These are phyloP conservation scores for Globisporangium perplexum DNA, from an alignment of 352 stramenopile genomes.

Conservation along the genomic window DNA sequence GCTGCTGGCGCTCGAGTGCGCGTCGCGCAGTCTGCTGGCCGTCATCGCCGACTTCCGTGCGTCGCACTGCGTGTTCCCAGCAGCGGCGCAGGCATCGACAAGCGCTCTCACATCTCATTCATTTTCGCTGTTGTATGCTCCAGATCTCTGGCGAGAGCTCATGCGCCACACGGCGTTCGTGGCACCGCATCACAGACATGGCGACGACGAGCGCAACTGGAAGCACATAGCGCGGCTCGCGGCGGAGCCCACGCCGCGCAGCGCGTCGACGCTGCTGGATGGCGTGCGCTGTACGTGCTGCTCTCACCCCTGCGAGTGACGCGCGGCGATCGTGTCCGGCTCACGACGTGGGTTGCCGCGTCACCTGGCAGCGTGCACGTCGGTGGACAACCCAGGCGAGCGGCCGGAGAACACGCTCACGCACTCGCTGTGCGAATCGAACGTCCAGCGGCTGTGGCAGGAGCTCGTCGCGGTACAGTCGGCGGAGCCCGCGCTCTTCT, in stretches of 20 bases:
- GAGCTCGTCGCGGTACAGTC: conserved; percentile 13
- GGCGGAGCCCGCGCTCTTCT: conserved; percentile 23
- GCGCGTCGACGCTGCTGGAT: conserved; percentile 25
- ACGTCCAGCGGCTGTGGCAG: conserved; percentile 23
- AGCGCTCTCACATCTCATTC: conserved; percentile 11
- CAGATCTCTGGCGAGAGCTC: conserved; percentile 30
- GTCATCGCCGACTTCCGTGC: conserved; percentile 11
- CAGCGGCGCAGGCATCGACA: background rate
- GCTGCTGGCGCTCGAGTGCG: conserved; percentile 29
- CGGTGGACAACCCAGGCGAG: conserved; percentile 44
- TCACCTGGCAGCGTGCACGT: conserved; percentile 41
- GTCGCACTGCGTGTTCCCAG: background rate
- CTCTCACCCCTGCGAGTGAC: too few relatives aligned
- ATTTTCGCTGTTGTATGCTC: conserved; percentile 12
- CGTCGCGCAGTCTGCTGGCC: conserved; percentile 4
- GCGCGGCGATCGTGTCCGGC: too few relatives aligned
- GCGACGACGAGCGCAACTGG: conserved; percentile 14
- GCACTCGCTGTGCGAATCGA: conserved; percentile 28
- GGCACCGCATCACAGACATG: background rate
- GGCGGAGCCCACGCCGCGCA: conserved; percentile 6
- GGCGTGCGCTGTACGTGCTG: conserved; percentile 26
- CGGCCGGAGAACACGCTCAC: conserved; percentile 41
- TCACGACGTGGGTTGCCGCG: too few relatives aligned
- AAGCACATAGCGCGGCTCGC: conserved; percentile 28
- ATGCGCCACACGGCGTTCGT: conserved; percentile 12